phyloP scores from a whole-genome alignment of 306 rosid species.

The Prunus fruticosa region DNA sequence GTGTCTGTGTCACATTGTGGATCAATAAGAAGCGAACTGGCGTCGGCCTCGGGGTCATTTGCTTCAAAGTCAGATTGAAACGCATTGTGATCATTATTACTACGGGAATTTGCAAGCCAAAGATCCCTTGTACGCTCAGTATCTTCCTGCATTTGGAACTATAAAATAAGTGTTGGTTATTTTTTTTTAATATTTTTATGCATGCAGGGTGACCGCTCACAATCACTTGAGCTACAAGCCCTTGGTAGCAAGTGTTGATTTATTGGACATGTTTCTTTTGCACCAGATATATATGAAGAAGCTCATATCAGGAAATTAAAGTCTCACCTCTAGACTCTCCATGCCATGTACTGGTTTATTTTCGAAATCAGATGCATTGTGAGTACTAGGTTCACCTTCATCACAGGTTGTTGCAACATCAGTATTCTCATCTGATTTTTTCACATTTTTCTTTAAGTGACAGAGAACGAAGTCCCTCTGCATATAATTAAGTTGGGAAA shows the following conservation, averaged over 20 bases:
- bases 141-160: conserved; percentile 16
- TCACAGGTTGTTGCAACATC: not conserved
- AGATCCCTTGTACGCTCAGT: not conserved
- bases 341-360: not conserved
- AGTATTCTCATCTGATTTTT: conserved; percentile 17
- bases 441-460: conserved; percentile 24
- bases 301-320: not conserved
- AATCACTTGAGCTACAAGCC: too few species aligned
- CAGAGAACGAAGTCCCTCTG: conserved; percentile 52
- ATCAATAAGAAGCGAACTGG: not conserved
- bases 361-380: conserved; percentile 16
- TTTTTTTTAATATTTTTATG: too few species aligned
- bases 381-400: conserved; percentile 35
- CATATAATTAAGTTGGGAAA: conserved; percentile 14
- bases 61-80: not conserved
- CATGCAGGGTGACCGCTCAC: too few species aligned
- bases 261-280: conserved; percentile 10
- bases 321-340: conserved; percentile 35
- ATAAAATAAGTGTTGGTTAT: not conserved
- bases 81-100: not conserved
- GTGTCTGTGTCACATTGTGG: conserved; percentile 33
- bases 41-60: conserved; percentile 16
- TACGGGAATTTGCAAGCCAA: not conserved
- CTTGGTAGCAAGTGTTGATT: too few species aligned
- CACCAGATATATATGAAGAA: not conserved